These are phyloP conservation scores for Panellus pusillus DNA, from an alignment of 768 basidiomycete species.

Conservation along the genomic window DNA sequence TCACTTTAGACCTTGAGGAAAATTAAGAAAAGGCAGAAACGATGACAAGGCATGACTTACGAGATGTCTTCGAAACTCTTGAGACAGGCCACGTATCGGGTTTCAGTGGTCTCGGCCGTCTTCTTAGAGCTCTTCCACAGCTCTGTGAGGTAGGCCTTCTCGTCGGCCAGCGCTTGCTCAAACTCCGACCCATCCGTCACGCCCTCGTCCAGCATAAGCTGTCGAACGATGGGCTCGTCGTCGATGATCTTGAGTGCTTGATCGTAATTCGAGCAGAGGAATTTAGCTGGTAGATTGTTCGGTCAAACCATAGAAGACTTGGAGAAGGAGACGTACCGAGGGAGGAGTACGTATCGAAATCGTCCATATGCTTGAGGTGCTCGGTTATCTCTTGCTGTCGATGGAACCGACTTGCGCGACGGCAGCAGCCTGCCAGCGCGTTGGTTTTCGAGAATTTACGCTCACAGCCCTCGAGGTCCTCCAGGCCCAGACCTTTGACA, in stretches of 20 bases:
- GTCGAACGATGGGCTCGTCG: constrained; percentile 3
- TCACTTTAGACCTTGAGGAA: too few relatives aligned
- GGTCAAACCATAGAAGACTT: too few relatives aligned
- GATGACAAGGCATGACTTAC: too few relatives aligned
- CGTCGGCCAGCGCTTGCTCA: not conserved
- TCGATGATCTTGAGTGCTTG: not conserved
- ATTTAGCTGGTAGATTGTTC: not conserved
- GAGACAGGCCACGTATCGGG: too few relatives aligned
- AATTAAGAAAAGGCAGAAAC: too few relatives aligned
- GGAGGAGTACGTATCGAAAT: constrained; percentile 2
- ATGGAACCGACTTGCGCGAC: constrained; percentile 10
- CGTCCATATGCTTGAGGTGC: not conserved
- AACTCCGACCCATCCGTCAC: not conserved
- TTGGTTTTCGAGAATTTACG: constrained; percentile 16
- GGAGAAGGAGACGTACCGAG: not conserved
- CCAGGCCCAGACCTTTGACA: constrained; percentile 11
- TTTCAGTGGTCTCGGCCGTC: too few relatives aligned
- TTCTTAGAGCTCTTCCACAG: too few relatives aligned
- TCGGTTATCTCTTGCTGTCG: constrained; percentile 10
- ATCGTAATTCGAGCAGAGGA: not conserved
- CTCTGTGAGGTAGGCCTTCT: too few relatives aligned
- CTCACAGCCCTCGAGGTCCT: constrained; percentile 18
- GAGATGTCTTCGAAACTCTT: too few relatives aligned
- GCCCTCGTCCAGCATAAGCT: not conserved
- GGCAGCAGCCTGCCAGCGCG: constrained; percentile 4